These are phyloP conservation scores for Myotisia sp. DNA, from an alignment of 2,329 filamentous ascomycete species.

Conservation along the genomic window DNA sequence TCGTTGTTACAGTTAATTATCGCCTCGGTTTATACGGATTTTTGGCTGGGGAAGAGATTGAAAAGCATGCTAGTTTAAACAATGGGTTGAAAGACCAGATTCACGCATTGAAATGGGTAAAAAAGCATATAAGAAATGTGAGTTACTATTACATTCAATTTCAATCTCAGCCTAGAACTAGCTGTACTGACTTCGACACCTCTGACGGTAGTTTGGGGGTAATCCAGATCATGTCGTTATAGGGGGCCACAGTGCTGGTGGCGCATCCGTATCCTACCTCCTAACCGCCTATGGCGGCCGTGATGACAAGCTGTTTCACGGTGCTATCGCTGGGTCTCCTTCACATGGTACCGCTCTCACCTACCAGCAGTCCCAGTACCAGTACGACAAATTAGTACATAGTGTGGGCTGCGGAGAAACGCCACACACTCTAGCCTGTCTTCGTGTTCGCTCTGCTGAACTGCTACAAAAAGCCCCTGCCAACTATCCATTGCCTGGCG, in stretches of 20 bases:
- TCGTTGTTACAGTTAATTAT: conserved; percentile 63
- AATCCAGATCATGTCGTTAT: conserved; percentile 53
- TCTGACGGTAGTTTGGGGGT: conserved; percentile 59
- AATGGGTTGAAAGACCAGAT: conserved; percentile 57
- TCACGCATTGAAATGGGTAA: conserved; percentile 55
- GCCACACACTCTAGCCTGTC: conserved; percentile 32
- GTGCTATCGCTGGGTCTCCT: conserved; percentile 41
- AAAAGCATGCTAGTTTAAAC: conserved; percentile 42
- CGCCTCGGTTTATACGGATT: conserved; percentile 63
- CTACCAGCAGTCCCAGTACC: conserved; percentile 35
- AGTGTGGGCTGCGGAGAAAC: conserved; percentile 34
- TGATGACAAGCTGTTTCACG: conserved; percentile 38
- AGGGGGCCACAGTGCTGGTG: conserved; percentile 56
- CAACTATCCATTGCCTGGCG: conserved; percentile 33
- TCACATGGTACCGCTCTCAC: conserved; percentile 39
- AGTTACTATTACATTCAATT: neutral
- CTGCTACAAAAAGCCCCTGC: conserved; percentile 35
- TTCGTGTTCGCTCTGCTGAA: conserved; percentile 32
- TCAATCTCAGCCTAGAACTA: neutral
- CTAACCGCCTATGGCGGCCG: conserved; percentile 40
- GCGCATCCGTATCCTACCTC: conserved; percentile 48
- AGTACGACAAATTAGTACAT: conserved; percentile 38
- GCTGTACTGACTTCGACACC: too few relatives aligned
- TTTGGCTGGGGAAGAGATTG: conserved; percentile 44
- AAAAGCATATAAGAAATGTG: conserved; percentile 44